Evolutionary conservation across 192 early-diverging fungal species (phyloP).

Genomic region (Spizellomyces punctatus): DNA sequence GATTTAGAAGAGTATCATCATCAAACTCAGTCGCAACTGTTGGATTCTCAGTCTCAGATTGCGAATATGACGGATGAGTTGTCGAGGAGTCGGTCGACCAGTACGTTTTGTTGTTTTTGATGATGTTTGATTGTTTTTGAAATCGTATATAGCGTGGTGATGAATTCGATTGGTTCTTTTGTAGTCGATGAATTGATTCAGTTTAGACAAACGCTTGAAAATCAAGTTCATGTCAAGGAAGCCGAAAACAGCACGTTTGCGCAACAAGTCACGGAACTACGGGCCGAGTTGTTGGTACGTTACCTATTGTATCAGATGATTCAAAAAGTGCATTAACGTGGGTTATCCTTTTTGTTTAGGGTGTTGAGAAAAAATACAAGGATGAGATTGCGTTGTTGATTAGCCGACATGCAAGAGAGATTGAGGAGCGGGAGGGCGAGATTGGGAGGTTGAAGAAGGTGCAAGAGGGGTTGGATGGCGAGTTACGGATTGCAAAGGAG

Average conservation of each 20-base stretch:
- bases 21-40: conserved; percentile 33
- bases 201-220: conserved; percentile 55
- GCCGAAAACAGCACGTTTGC: conserved; percentile 55
- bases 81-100: conserved; percentile 32
- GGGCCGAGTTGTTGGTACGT: conserved; percentile 37
- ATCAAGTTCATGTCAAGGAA: conserved; percentile 63
- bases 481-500: conserved; percentile 16
- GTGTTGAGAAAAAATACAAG: conserved; percentile 40
- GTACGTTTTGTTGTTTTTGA: conserved; percentile 15
- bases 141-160: not conserved
- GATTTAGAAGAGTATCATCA: conserved; percentile 76
- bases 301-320: conserved; percentile 1
- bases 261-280: conserved; percentile 40
- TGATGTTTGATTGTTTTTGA: not conserved
- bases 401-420: conserved; percentile 17
- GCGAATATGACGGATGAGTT: conserved; percentile 39
- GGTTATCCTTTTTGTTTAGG: conserved; percentile 25
- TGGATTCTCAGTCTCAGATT: conserved; percentile 34
- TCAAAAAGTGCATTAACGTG: conserved; percentile 18
- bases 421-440: conserved; percentile 36
- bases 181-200: conserved; percentile 50
- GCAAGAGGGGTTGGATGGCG: conserved; percentile 8
- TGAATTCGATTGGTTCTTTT: not conserved
- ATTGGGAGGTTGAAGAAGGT: conserved; percentile 28
- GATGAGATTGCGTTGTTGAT: conserved; percentile 44